These are phyloP conservation scores for Zanthoxylum bungeanum DNA, from an alignment of 345 rosid species.

Conservation along the genomic window DNA sequence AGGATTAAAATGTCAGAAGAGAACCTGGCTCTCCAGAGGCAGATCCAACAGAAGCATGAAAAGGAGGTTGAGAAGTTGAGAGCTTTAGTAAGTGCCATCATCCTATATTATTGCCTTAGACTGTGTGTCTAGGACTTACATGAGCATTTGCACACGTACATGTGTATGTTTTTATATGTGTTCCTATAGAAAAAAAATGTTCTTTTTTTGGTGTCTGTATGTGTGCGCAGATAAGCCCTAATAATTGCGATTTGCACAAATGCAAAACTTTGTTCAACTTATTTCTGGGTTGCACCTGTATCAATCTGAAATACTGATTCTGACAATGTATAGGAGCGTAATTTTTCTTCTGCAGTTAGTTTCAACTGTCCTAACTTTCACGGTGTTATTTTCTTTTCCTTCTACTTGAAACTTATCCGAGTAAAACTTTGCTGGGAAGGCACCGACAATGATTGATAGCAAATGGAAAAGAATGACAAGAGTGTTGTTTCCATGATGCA, in stretches of 20 bases:
- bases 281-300: background rate
- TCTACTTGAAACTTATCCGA: background rate
- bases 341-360: background rate
- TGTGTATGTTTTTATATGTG: background rate
- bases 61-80: conserved; percentile 53
- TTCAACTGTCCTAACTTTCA: background rate
- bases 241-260: background rate
- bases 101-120: background rate
- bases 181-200: too few relatives aligned
- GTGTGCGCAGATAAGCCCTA: background rate
- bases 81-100: conserved; percentile 28
- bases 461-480: background rate
- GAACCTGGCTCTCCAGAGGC: conserved; percentile 61
- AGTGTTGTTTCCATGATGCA: background rate
- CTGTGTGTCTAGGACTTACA: background rate
- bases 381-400: background rate
- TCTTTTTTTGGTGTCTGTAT: too few relatives aligned
- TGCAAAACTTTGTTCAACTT: background rate
- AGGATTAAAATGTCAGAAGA: conserved; percentile 75
- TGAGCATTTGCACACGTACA: background rate
- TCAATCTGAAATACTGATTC: background rate
- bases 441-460: background rate
- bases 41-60: conserved; percentile 57
- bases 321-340: background rate
- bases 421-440: background rate